Percentiles rank a stretch among this genome's conserved stretches.
Evolutionary conservation across 2,329 filamentous ascomycete genomes (phyloP).

Genomic region (Penicillium sp.): DNA sequence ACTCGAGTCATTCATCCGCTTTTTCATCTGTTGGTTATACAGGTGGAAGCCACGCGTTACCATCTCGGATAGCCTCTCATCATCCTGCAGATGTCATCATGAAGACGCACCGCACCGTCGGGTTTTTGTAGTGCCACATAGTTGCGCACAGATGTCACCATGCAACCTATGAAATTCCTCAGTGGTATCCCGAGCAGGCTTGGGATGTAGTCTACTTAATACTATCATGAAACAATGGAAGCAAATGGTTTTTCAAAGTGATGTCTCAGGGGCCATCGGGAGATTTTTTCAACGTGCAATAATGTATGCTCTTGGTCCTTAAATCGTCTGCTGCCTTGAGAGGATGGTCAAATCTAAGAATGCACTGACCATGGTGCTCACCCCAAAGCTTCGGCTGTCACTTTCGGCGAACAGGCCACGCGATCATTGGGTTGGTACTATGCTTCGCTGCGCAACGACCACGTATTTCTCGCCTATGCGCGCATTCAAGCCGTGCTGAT

Average conservation of each 20-base stretch:
- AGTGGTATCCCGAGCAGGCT: slow-evolving; percentile 23
- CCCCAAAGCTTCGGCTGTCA: background rate
- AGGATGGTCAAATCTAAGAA: too few relatives aligned
- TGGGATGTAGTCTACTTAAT: slow-evolving; percentile 15
- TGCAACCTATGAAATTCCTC: background rate
- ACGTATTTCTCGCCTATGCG: slow-evolving; percentile 55
- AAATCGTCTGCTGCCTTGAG: too few relatives aligned
- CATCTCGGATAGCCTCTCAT: too few relatives aligned
- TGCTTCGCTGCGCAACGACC: slow-evolving; percentile 45
- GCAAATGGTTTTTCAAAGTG: background rate
- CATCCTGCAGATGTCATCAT: too few relatives aligned
- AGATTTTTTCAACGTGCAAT: background rate
- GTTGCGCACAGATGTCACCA: background rate
- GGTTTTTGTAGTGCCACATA: background rate
- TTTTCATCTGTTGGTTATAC: too few relatives aligned
- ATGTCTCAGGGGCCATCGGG: too few relatives aligned
- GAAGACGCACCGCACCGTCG: too few relatives aligned
- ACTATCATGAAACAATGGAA: slow-evolving; percentile 5
- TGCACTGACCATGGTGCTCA: background rate
- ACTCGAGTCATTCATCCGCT: too few relatives aligned
- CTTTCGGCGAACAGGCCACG: background rate
- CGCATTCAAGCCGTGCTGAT: slow-evolving; percentile 41
- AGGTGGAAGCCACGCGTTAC: too few relatives aligned
- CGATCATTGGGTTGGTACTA: slow-evolving; percentile 18
- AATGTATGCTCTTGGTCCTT: background rate